Base-by-base conservation (phyloP, 345 rosid species). In the Brassica incana region DNA sequence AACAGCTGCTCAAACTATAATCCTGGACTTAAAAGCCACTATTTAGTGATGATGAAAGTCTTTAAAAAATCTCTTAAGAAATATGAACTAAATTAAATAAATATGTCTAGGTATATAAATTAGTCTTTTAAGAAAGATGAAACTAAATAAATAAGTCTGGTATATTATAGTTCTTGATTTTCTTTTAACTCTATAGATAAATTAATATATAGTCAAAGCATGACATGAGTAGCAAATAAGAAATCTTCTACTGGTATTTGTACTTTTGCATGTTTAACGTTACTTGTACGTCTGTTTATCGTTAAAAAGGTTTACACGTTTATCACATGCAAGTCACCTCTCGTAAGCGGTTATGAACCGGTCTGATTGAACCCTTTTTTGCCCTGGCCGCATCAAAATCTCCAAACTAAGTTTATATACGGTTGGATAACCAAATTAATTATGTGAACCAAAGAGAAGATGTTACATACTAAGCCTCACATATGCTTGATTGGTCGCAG, bases 401-500 rank as follows among this genome's bases (percentile, higher is more conserved):
- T 15, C 43, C 43, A 50, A 74, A 16, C 32, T 50, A 9, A 54
- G 30, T 33, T 65, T 12, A 1, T 65, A 5, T 48, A 48, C 43
- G n/a, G 54, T 40, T 61, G 8, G 16, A 29, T 61, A 27, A 45
- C 14, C 38, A 69, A 29, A 23, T 23, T 23, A 33, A 33, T 27
- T 45, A 15, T 63, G 36, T 9, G 45, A 63, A 11, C 38, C 5
- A 43, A 71, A 69, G 25, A 12, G 62, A 65, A 5, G 48, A 16
- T 10, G 1, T 32, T 32, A 50, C 48, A 1, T 62, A 29, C 45
- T 36, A 35, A 62, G 35, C 25, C 14, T 50, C 56, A 32, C 11
- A 20, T 11, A 27, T 67, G 67, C 35, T 45, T 59, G 60, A 32
- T 27, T 65, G 11, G 32, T 6, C 54, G 40, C 82, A 94, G 97